Percentiles rank a stretch among this genome's conserved stretches.
These are phyloP conservation scores for Mitragyna speciosa DNA, from an alignment of 257 asterid genomes.

Conservation along the genomic window DNA sequence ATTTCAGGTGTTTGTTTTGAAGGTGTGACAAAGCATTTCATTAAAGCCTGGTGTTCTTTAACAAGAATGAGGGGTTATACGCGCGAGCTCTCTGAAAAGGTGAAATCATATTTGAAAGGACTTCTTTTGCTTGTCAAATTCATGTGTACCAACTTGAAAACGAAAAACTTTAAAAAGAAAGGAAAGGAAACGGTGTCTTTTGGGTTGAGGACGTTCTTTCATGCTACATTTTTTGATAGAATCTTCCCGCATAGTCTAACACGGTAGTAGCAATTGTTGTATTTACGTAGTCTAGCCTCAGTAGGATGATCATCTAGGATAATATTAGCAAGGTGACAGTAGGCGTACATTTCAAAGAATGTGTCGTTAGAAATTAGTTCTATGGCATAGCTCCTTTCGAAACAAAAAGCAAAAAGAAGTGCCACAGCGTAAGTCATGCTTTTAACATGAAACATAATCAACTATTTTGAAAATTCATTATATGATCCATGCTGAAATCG, in stretches of 20 bases:
- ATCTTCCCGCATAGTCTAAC: not conserved
- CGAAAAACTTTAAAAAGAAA: not conserved
- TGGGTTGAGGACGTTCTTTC: not conserved
- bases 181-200: not conserved
- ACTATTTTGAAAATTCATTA: too few species aligned
- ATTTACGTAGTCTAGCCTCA: too few species aligned
- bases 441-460: too few species aligned
- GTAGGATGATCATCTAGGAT: too few species aligned
- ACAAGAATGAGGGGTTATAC: not conserved
- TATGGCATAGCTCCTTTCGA: too few species aligned
- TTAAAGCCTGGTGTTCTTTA: constrained; percentile 11
- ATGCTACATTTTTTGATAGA: not conserved
- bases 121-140: not conserved
- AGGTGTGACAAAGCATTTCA: constrained; percentile 20
- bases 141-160: not conserved
- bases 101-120: not conserved
- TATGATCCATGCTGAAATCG: too few species aligned
- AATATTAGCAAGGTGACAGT: too few species aligned
- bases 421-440: too few species aligned
- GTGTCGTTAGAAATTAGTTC: too few species aligned
- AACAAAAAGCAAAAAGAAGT: too few species aligned
- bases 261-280: too few species aligned
- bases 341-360: too few species aligned
- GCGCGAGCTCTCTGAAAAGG: constrained; percentile 1
- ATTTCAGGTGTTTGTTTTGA: constrained; percentile 19